Base-by-base conservation (phyloP, 2,329 filamentous ascomycete species). In the Fusarium sp. region DNA sequence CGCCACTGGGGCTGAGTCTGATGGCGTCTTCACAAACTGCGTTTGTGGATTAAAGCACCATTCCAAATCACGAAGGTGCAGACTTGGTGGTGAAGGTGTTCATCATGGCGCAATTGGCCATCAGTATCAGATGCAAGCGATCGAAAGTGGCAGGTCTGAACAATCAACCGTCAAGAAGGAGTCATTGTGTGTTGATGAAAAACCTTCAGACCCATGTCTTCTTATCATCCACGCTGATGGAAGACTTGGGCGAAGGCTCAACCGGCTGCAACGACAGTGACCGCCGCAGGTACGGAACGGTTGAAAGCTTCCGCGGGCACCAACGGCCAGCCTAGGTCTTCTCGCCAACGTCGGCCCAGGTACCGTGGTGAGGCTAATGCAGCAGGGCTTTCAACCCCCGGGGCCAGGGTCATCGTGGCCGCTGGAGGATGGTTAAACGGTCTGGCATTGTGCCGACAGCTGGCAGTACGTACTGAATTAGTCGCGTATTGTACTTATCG, bases 321-420 rank as follows among this genome's bases (percentile, higher is more conserved):
- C 47, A 61, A 62, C 55, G 58, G 64, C 44, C 55, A 67, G 62
- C 52, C 54, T 26, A 49, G 49, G 62, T 24, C 63, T 52, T 57
- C 47, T 34, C 40, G 34, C 62, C 65, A 72, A 67, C 62, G 56
- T 67, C 66, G 65, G 58, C 62, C 49, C 59, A 72, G 57, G 63
- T 67, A 72, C 56, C 53, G 46, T 57, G 24, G 21, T 26, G 52
- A 64, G 59, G 69, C 71, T 73, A 73, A 74, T 74, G 69, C 71
- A 60, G 52, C 66, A 73, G 58, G 68, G 65, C 54, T 63, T 67
- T 52, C 56, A 64, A 65, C 57, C 57, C 68, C 60, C 58, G 66
- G 64, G 64, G 52, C 39, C 59, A 58, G 69, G 66, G 57, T 54
- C 47, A 51, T 72, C 69, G 64, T 70, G 71, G 63, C 63, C 58